Evolutionary conservation across 2,329 filamentous ascomycete genomes (phyloP), one percentile per base, ranked within the genome.

Genomic region (Didymella segeticola): DNA sequence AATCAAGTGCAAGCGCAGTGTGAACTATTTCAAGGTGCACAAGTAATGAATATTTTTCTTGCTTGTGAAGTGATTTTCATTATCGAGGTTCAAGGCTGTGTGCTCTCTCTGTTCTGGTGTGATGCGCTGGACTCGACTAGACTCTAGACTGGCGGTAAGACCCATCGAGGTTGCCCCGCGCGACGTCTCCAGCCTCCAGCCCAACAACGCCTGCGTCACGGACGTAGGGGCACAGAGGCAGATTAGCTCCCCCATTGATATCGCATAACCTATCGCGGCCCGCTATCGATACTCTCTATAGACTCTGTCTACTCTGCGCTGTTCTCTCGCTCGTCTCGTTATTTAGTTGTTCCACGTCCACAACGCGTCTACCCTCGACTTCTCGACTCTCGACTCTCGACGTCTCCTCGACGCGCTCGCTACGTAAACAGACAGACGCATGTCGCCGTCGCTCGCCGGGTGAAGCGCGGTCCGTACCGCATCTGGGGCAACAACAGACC

Each of bases 401-500:
- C n/a, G n/a, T n/a, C n/a, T 17, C 22, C 20, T 34, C 29, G 25
- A 43, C 50, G 43, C 50, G 50, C 45, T 46, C 46, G 29, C 52
- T 42, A 38, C 10, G 42, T 39, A 47, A 41, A 55, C 36, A 49
- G 36, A 55, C 36, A 49, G 30, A 45, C 52, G 52, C 52, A 56
- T 56, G 52, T 56, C 47, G 52, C 46, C 47, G 42, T 42, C 47
- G 41, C 42, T 55, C 46, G 52, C 52, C 52, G 41, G 46, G 42
- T 55, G 36, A 55, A 50, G 27, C 46, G 52, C 52, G 46, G 52
- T 42, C 46, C 52, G 52, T 41, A 46, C 41, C 52, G 52, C 52
- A 55, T 43, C 29, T 30, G 52, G 51, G 52, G 52, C 41, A 42
- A 36, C 30, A 42, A 27, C 43, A 46, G 47, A 43, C 30, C 3